These are phyloP conservation scores for Colletotrichum costaricense DNA, from an alignment of 2,329 filamentous ascomycete species.

Conservation along the genomic window DNA sequence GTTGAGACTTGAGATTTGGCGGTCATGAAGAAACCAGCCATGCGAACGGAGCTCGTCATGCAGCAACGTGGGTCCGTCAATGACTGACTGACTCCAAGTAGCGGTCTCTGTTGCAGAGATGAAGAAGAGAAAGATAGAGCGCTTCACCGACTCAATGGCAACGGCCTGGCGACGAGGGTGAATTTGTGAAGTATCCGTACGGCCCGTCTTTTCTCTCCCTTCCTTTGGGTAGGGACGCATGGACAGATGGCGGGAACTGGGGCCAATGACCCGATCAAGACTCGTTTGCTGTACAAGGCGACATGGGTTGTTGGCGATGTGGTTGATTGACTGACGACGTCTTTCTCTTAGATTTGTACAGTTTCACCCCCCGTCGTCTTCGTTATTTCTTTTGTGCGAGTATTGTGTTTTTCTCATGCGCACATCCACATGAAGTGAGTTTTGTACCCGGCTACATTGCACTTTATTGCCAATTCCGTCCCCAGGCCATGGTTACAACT, in stretches of 20 bases:
- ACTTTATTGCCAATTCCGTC: background rate
- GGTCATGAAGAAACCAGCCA: slow-evolving; percentile 15
- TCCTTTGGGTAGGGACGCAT: slow-evolving; percentile 32
- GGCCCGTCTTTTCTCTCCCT: background rate
- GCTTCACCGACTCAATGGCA: slow-evolving; percentile 26
- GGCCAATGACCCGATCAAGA: slow-evolving; percentile 15
- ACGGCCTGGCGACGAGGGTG: slow-evolving; percentile 1
- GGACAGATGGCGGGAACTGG: slow-evolving; percentile 22
- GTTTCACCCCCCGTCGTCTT: background rate
- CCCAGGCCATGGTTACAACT: background rate
- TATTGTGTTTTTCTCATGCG: background rate
- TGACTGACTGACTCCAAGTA: background rate
- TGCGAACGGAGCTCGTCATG: slow-evolving; percentile 10
- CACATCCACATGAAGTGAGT: background rate
- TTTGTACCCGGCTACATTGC: slow-evolving; percentile 5
- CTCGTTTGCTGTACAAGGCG: background rate
- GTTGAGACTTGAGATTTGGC: background rate
- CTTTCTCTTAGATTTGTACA: background rate
- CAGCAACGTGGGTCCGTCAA: slow-evolving; percentile 9
- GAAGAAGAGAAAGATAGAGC: background rate
- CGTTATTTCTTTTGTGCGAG: background rate
- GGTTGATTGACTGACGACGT: slow-evolving; percentile 15
- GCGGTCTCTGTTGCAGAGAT: slow-evolving; percentile 22
- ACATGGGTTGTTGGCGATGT: slow-evolving; percentile 20
- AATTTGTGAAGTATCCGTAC: background rate